Evolutionary conservation across 768 basidiomycete species (phyloP).

Genomic region (Nevesoporus exiguus): DNA sequence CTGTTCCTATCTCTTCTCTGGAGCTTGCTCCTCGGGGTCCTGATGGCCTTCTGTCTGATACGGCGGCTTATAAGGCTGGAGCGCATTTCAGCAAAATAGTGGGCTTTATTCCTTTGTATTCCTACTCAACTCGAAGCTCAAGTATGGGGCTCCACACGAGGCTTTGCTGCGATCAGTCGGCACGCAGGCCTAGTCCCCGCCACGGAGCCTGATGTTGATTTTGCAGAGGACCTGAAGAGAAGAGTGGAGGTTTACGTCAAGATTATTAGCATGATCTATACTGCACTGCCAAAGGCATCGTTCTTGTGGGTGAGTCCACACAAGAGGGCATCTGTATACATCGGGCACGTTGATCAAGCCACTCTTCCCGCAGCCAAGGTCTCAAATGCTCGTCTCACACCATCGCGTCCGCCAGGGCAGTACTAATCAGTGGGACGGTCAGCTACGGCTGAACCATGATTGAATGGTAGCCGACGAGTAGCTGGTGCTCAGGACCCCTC

Average conservation of each 20-base stretch:
- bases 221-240: constrained; percentile 42
- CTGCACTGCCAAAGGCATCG: constrained; percentile 43
- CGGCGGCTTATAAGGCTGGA: constrained; percentile 43
- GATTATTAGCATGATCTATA: constrained; percentile 45
- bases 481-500: too few relatives aligned
- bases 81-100: constrained; percentile 51
- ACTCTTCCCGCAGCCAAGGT: constrained; percentile 50
- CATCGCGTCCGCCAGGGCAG: constrained; percentile 37
- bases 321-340: neutral
- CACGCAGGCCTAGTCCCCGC: constrained; percentile 51
- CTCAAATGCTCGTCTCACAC: constrained; percentile 39
- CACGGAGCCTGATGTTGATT: constrained; percentile 52
- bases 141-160: constrained; percentile 45
- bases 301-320: constrained; percentile 42
- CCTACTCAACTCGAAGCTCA: constrained; percentile 44
- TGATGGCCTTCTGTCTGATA: constrained; percentile 42
- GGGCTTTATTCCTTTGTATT: constrained; percentile 47
- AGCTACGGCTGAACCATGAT: too few relatives aligned
- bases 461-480: too few relatives aligned
- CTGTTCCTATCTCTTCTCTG: constrained; percentile 40
- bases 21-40: constrained; percentile 51
- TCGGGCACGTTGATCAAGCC: constrained; percentile 50
- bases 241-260: constrained; percentile 46
- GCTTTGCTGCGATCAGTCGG: constrained; percentile 49
- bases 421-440: too few relatives aligned